Base-by-base conservation (phyloP, 2,329 filamentous ascomycete genomes). In the Botrytis fabae region DNA sequence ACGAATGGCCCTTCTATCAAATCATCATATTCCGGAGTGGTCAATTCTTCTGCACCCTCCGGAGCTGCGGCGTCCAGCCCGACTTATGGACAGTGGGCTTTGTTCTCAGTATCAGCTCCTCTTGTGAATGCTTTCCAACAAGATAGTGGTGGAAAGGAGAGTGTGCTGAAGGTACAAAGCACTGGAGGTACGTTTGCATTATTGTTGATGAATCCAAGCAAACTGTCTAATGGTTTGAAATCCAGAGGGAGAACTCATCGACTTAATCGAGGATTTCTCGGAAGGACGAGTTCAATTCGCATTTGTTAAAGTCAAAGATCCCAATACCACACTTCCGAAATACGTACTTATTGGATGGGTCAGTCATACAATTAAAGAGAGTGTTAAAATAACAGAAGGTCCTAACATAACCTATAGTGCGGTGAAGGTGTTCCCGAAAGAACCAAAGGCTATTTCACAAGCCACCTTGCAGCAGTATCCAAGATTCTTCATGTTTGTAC, bases 401-500 rank as follows among this genome's bases (percentile, higher is more conserved):
- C 66, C 80, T 81, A 73, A 81, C 75, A 73, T 20, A 69, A 38
- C n/a, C 61, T 69, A 68, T 76, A 87, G 92, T 99, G 96, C 82
- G 96, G 96, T 77, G 95, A 97, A 81, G 96, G 96, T 78, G 96
- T 99, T 25, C 96, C 96, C n/a, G 96, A 99, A 84, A 88, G 95
- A 79, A 98, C 95, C 75, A 99, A 98, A 84, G 96, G 96, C 77
- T 98, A 98, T 84, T 99, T 99, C 82, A 97, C 94, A 77, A 98
- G 94, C 84, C 95, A 99, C 83, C 86, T 96, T 65, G 91, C 92
- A 74, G 92, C 94, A 65, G 94, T 98, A 54, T 91, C 94, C 75
- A 98, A 97, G 84, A 87, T 98, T 78, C 89, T 99, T 60, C 95
- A 98, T 84, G 91, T 91, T 81, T 69, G 84, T 80, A 25, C 40